phyloP scores from a whole-genome alignment of 208 protist species.

The Wallacemonas rigidus region DNA sequence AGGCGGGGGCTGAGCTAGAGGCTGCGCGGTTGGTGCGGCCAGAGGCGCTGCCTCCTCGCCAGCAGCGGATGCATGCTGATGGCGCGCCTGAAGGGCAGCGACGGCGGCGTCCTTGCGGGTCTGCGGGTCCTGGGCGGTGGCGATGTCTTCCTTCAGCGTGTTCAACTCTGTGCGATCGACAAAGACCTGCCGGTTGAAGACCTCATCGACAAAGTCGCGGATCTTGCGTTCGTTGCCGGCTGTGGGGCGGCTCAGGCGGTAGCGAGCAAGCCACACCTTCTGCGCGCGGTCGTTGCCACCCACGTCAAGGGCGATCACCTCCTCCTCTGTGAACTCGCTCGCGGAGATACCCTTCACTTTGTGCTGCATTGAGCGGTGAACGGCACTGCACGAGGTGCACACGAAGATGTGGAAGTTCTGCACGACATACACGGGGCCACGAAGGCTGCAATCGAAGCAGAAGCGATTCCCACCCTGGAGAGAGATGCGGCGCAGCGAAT shows the following conservation, averaged over 20 bases:
- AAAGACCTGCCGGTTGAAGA: constrained; percentile 50
- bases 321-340: constrained; percentile 79
- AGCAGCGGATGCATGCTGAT: background rate
- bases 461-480: constrained; percentile 67
- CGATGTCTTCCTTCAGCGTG: constrained; percentile 39
- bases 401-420: constrained; percentile 74
- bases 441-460: constrained; percentile 71
- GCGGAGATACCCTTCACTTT: constrained; percentile 89
- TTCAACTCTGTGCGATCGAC: constrained; percentile 34
- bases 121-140: constrained; percentile 17
- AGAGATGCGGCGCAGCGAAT: constrained; percentile 57
- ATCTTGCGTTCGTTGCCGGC: constrained; percentile 42
- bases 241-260: constrained; percentile 34
- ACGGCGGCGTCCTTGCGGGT: background rate
- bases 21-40: background rate
- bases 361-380: constrained; percentile 85
- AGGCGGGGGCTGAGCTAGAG: background rate
- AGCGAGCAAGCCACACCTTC: constrained; percentile 62
- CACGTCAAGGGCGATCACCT: constrained; percentile 50
- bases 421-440: constrained; percentile 81
- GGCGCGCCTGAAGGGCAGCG: constrained; percentile 15
- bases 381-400: constrained; percentile 78
- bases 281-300: constrained; percentile 70
- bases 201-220: constrained; percentile 36
- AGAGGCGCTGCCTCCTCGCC: background rate